Evolutionary conservation across 345 rosid genomes (phyloP).

Genomic region (Moringa oleifera): DNA sequence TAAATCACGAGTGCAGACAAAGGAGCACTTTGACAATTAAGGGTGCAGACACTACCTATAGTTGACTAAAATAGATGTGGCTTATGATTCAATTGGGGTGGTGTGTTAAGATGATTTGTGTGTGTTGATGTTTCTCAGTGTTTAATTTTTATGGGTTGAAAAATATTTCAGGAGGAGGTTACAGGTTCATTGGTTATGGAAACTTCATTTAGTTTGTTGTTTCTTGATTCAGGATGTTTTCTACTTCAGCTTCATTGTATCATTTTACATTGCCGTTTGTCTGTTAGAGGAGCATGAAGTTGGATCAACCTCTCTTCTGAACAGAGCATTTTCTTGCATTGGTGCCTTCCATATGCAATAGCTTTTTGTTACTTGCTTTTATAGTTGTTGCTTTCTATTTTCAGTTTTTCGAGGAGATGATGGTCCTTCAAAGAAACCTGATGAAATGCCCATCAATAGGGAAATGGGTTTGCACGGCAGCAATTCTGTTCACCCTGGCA

Average conservation of each 20-base stretch:
- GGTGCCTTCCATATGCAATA: too few relatives aligned
- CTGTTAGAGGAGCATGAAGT: not conserved
- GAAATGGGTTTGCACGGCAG: constrained; percentile 41
- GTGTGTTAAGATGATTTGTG: not conserved
- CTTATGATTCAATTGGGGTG: not conserved
- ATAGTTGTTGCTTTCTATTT: constrained; percentile 12
- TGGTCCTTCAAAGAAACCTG: constrained; percentile 37
- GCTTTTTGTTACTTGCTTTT: too few relatives aligned
- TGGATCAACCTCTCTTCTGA: too few relatives aligned
- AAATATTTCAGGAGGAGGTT: not conserved
- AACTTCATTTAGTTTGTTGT: not conserved
- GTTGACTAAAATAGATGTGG: not conserved
- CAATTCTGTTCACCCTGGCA: constrained; percentile 31
- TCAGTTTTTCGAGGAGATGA: constrained; percentile 51
- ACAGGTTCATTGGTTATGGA: not conserved
- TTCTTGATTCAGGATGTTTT: not conserved
- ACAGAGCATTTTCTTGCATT: too few relatives aligned
- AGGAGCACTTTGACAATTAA: not conserved
- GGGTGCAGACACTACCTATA: not conserved
- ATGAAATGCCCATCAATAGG: constrained; percentile 35
- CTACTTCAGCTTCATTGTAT: not conserved
- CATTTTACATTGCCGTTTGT: too few relatives aligned
- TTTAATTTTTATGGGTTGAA: not conserved
- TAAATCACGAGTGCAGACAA: not conserved
- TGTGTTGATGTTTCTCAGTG: not conserved